Evolutionary conservation across 75 land plant species (phyloP).

Genomic region (Cryptomeria japonica): DNA sequence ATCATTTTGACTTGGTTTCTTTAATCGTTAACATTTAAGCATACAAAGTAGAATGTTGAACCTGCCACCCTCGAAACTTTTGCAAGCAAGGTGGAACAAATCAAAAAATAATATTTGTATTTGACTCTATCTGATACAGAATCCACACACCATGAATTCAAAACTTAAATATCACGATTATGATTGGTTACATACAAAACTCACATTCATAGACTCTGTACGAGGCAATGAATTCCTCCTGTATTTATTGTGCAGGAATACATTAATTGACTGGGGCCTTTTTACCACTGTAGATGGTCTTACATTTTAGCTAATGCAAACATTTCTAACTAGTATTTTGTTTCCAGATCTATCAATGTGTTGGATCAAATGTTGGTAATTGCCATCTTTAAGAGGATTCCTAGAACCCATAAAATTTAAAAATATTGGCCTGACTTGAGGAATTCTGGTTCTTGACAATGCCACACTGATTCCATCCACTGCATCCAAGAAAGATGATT

Average conservation of each 20-base stretch:
- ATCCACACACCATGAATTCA: background rate
- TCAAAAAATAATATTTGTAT: too few species aligned
- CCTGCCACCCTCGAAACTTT: too few species aligned
- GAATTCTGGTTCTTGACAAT: background rate
- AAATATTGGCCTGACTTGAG: background rate
- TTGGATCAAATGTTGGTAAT: background rate
- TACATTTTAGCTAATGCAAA: background rate
- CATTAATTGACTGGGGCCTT: too few species aligned
- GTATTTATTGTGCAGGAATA: background rate
- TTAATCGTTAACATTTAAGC: too few species aligned
- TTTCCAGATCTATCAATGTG: background rate
- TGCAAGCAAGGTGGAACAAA: too few species aligned
- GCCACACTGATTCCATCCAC: background rate
- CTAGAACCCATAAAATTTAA: background rate
- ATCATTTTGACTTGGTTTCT: too few species aligned
- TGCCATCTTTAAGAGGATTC: too few species aligned
- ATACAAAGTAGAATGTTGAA: too few species aligned
- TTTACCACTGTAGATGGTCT: background rate
- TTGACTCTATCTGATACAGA: too few species aligned
- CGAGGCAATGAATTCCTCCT: background rate
- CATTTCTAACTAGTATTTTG: background rate
- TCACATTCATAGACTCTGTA: background rate
- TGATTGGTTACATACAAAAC: too few species aligned
- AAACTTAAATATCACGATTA: background rate
- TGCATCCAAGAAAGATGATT: background rate